Percentiles rank a stretch among this genome's conserved stretches.
Conservation (phyloP, 441 rosid genomes). For the Melastoma candidum region DNA sequence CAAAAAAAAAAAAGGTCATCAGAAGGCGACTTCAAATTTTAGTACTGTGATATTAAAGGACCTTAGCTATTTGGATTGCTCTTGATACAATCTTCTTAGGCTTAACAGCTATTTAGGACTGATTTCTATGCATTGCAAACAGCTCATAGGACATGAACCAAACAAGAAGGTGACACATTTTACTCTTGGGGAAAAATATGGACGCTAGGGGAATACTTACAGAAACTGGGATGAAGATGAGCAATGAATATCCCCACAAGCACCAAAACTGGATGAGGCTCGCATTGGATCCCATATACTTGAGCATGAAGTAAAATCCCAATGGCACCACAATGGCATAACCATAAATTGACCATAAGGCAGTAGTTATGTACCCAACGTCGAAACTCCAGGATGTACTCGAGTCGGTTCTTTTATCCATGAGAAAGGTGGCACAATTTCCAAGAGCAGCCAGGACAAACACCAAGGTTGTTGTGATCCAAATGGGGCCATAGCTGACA, state of each 20-base stretch:
- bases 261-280: conserved; percentile 83
- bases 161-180: no score
- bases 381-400: conserved; percentile 71
- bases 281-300: conserved; percentile 68
- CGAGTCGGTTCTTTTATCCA: conserved; percentile 38
- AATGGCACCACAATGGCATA: conserved; percentile 70
- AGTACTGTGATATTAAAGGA: no score
- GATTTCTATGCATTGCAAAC: neutral
- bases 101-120: neutral
- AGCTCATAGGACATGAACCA: no score
- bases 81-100: neutral
- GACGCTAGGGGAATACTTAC: conserved; percentile 32
- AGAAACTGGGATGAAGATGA: conserved; percentile 47
- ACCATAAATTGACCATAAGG: conserved; percentile 54
- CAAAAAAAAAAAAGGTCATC: neutral
- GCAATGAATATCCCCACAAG: conserved; percentile 96
- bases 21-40: neutral
- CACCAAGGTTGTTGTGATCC: conserved; percentile 89
- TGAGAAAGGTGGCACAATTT: conserved; percentile 79
- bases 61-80: no score
- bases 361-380: conserved; percentile 72
- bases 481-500: conserved; percentile 75
- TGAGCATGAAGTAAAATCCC: conserved; percentile 75
- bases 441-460: conserved; percentile 77
- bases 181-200: no score